A percentile compares a stretch with the other conserved stretches of the same genome.
Conservation (phyloP, 2,329 filamentous ascomycete species). For the Phyllosticta citriasiana region DNA sequence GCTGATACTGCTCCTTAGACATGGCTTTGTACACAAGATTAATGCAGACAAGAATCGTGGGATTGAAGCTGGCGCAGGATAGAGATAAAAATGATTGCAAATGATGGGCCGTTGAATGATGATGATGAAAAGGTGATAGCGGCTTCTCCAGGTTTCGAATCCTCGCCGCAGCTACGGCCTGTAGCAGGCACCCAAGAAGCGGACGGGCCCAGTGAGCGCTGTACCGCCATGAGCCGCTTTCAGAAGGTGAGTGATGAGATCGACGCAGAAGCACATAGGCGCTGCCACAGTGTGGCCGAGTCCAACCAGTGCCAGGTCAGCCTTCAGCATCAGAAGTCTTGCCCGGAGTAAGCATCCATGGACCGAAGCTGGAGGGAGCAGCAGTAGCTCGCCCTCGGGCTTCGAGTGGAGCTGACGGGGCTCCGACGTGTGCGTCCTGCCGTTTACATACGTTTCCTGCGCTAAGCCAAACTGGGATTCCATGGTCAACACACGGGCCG, state of each 20-base stretch:
- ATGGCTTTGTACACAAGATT: not conserved
- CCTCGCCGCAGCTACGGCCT: not conserved
- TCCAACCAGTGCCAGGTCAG: not conserved
- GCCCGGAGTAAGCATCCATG: not conserved
- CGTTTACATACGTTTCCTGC: not conserved
- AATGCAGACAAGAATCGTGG: not conserved
- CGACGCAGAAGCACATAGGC: not conserved
- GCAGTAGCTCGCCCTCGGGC: too few relatives aligned
- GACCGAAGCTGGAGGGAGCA: not conserved
- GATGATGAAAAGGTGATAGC: not conserved
- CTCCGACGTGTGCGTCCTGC: not conserved
- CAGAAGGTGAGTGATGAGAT: not conserved
- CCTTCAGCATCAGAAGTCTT: not conserved
- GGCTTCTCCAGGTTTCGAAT: not conserved
- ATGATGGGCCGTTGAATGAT: not conserved
- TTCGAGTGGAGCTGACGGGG: too few relatives aligned
- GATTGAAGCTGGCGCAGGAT: not conserved
- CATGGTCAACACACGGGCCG: not conserved
- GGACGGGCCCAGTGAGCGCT: not conserved
- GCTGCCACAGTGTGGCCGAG: not conserved
- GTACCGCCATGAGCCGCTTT: not conserved
- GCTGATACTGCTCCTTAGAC: not conserved
- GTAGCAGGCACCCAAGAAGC: not conserved
- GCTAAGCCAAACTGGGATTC: not conserved
- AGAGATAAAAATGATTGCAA: not conserved